Evolutionary conservation across 225 moss, liverwort and hornwort species (phyloP).

Genomic region (Climacium dendroides): DNA sequence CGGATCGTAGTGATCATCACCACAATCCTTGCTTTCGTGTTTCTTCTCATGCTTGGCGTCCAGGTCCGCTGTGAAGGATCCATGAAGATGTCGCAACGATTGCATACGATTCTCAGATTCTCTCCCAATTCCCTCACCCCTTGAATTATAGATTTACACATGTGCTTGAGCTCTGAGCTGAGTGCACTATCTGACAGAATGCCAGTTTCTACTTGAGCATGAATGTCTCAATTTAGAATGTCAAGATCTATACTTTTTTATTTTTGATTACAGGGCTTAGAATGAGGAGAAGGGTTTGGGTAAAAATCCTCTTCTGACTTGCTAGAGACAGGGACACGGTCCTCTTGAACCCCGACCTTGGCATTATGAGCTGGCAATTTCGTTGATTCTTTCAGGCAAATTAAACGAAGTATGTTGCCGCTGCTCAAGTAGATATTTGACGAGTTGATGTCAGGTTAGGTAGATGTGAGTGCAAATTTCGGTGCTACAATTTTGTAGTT

Average conservation of each 20-base stretch:
- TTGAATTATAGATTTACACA: background rate
- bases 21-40: background rate
- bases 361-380: background rate
- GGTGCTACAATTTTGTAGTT: constrained; percentile 4
- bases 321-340: background rate
- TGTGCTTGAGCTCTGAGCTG: background rate
- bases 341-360: background rate
- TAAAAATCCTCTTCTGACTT: background rate
- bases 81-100: background rate
- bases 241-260: background rate
- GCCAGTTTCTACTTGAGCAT: background rate
- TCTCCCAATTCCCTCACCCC: background rate
- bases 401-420: background rate
- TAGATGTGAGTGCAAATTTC: background rate
- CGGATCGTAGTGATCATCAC: background rate
- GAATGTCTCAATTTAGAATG: background rate
- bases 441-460: background rate
- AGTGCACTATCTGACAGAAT: background rate
- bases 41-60: constrained; percentile 5
- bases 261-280: background rate
- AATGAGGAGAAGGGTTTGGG: background rate
- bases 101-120: constrained; percentile 4
- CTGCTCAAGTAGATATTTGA: background rate
- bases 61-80: constrained; percentile 21
- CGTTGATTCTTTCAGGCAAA: background rate